Conservation (phyloP, 169 alveolate species). For the Perkinsus olseni region DNA sequence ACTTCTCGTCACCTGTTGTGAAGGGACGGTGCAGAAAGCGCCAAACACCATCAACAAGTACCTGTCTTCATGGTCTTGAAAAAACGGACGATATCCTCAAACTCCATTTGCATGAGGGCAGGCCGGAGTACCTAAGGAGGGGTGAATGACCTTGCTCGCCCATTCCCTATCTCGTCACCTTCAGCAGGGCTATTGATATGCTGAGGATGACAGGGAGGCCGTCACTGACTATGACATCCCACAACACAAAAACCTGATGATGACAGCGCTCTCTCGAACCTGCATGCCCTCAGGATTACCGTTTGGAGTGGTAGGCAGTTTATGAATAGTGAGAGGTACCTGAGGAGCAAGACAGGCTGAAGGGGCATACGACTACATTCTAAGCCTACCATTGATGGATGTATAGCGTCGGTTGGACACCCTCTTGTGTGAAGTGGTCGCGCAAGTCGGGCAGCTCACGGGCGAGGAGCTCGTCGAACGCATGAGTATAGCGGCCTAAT, state of each 20-base stretch:
- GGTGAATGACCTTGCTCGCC: not conserved
- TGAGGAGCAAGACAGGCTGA: not conserved
- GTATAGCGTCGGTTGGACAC: constrained; percentile 37
- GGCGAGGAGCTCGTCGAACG: constrained; percentile 25
- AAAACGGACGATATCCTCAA: constrained; percentile 13
- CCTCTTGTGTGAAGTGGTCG: constrained; percentile 36
- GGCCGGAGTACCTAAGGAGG: not conserved
- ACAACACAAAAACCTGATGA: constrained; percentile 3
- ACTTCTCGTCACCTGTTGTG: constrained; percentile 14
- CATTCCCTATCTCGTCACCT: not conserved
- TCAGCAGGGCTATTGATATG: not conserved
- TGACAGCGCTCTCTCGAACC: not conserved
- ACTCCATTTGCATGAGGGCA: not conserved
- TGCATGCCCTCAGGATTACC: not conserved
- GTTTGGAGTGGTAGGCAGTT: constrained; percentile 37
- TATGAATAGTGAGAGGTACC: constrained; percentile 30
- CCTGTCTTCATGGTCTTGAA: constrained; percentile 11
- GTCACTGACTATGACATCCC: constrained; percentile 27
- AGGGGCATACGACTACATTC: not conserved
- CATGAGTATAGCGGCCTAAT: constrained; percentile 18
- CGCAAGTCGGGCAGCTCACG: constrained; percentile 32
- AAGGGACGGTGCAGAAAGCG: not conserved
- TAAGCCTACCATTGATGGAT: constrained; percentile 37
- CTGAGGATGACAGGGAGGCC: constrained; percentile 8
- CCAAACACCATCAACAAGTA: not conserved